These are phyloP conservation scores for Zymoseptoria crescenta DNA, from an alignment of 2,329 filamentous ascomycete species.

Conservation along the genomic window DNA sequence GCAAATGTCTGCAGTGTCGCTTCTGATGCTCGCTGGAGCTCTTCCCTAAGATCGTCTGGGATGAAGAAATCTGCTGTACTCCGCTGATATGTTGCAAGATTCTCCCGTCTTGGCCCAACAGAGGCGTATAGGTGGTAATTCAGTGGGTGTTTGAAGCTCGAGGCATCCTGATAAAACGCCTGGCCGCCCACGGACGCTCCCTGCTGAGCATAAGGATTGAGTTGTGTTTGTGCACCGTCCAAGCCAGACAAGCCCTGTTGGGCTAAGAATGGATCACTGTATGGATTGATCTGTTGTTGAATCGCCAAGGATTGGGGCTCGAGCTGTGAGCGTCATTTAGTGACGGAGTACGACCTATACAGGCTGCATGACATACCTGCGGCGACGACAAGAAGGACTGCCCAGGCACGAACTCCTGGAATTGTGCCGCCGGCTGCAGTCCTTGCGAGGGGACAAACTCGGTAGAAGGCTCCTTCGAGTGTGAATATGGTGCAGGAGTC, in stretches of 20 bases:
- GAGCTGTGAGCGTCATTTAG: background rate
- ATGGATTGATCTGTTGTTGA: slow-evolving; percentile 29
- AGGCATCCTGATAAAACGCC: slow-evolving; percentile 57
- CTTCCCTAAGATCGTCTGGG: slow-evolving; percentile 75
- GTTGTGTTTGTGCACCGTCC: slow-evolving; percentile 32
- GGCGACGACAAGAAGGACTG: slow-evolving; percentile 48
- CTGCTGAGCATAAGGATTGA: slow-evolving; percentile 70
- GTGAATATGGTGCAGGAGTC: slow-evolving; percentile 33
- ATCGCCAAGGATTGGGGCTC: slow-evolving; percentile 14
- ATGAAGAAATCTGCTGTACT: slow-evolving; percentile 88
- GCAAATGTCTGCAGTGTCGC: slow-evolving; percentile 78
- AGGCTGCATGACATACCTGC: slow-evolving; percentile 21
- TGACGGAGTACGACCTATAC: background rate
- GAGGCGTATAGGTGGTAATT: slow-evolving; percentile 93
- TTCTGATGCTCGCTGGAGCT: slow-evolving; percentile 80
- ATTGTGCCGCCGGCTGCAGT: slow-evolving; percentile 39
- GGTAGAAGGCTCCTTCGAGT: slow-evolving; percentile 39
- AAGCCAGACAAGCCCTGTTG: slow-evolving; percentile 21
- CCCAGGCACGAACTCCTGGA: slow-evolving; percentile 47
- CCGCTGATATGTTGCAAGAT: slow-evolving; percentile 75
- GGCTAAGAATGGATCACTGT: slow-evolving; percentile 38
- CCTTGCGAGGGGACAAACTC: slow-evolving; percentile 33
- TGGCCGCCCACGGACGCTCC: slow-evolving; percentile 51
- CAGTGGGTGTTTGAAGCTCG: slow-evolving; percentile 53
- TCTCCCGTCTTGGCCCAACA: slow-evolving; percentile 71